Percentiles rank a stretch among this genome's conserved stretches.
Evolutionary conservation across 164 flowering plant genomes (phyloP).

Genomic region (Kalanchoe fedtschenkoi): DNA sequence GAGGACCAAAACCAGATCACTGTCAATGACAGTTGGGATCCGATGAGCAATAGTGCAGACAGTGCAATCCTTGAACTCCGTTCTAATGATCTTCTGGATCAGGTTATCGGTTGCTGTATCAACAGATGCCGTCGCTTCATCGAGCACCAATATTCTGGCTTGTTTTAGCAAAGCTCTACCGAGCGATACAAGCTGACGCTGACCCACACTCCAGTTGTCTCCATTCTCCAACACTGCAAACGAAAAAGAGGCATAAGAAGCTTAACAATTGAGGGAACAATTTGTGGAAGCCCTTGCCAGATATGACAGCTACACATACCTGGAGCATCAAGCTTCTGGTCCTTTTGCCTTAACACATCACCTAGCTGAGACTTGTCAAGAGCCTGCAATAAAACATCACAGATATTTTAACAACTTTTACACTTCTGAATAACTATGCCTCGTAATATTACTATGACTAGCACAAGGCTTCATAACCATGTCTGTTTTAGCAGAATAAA

Average conservation of each 20-base stretch:
- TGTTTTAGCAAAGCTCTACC: constrained; percentile 91
- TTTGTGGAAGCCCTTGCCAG: background rate
- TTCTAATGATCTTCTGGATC: constrained; percentile 80
- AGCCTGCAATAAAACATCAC: constrained; percentile 38
- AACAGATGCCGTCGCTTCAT: constrained; percentile 97
- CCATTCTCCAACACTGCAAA: constrained; percentile 86
- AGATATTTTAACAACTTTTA: background rate
- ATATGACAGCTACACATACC: constrained; percentile 28
- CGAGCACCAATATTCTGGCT: constrained; percentile 83
- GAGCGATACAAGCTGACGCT: constrained; percentile 85
- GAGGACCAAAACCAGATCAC: constrained; percentile 92
- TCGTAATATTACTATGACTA: background rate
- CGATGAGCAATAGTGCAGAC: constrained; percentile 97
- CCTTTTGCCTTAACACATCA: constrained; percentile 61
- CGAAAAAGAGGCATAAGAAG: background rate
- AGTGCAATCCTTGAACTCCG: constrained; percentile 81
- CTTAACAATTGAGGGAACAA: background rate
- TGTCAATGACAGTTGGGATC: constrained; percentile 94
- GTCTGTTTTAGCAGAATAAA: too few species aligned
- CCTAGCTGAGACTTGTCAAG: constrained; percentile 96
- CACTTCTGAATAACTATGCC: background rate
- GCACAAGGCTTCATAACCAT: too few species aligned
- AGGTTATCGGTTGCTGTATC: constrained; percentile 95
- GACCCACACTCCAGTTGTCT: constrained; percentile 99
- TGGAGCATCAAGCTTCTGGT: constrained; percentile 75